Percentiles rank a stretch among this genome's conserved stretches.
These are phyloP conservation scores for Erysimum pusillum DNA, from an alignment of 441 rosid species.

Conservation along the genomic window DNA sequence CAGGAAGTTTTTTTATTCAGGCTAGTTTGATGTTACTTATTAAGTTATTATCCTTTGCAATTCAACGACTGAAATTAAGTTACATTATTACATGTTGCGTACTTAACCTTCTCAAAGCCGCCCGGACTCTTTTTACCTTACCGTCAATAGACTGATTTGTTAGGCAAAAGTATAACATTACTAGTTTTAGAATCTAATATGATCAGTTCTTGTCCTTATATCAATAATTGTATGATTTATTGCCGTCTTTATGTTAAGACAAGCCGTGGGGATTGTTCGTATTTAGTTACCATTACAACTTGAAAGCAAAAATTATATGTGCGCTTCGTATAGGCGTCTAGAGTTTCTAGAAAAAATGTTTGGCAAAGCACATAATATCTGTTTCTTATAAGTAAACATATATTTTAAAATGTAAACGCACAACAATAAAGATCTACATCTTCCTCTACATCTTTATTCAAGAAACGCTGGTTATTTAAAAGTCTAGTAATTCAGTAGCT, in stretches of 20 bases:
- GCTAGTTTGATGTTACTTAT: neutral
- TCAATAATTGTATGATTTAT: constrained; percentile 18
- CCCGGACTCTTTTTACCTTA: neutral
- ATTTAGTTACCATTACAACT: no score
- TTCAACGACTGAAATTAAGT: neutral
- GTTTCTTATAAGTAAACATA: neutral
- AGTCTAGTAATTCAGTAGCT: constrained; percentile 6
- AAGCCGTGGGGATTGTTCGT: constrained; percentile 34
- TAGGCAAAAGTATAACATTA: constrained; percentile 2
- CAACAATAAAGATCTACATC: neutral
- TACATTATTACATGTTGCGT: constrained; percentile 5
- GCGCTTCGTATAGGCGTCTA: constrained; percentile 22
- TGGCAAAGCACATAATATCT: neutral
- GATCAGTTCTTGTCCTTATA: constrained; percentile 25
- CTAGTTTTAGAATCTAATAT: constrained; percentile 32
- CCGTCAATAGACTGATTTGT: neutral
- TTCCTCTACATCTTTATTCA: no score
- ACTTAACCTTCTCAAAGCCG: constrained; percentile 7
- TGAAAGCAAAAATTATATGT: neutral
- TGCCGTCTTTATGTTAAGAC: constrained; percentile 17
- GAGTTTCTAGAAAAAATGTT: constrained; percentile 21
- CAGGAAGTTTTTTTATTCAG: no score
- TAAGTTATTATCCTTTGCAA: neutral
- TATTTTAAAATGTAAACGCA: neutral
- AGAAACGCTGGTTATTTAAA: neutral